Conservation (phyloP, 2,329 filamentous ascomycete genomes). For the Diaporthe batatas region DNA sequence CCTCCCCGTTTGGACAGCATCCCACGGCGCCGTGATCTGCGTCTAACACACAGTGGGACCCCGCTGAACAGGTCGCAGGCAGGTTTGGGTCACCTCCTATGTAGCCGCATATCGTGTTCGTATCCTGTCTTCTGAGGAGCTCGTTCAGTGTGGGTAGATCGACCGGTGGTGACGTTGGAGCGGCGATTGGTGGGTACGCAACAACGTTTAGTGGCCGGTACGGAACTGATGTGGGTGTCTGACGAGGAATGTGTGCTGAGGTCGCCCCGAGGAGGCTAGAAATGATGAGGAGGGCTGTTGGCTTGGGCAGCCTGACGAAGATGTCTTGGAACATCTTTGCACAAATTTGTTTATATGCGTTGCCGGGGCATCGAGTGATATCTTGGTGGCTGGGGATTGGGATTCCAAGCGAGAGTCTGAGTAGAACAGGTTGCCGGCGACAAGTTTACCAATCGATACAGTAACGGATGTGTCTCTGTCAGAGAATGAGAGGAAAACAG, state of each 20-base stretch:
- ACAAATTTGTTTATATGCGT: slow-evolving; percentile 8
- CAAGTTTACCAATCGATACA: background rate
- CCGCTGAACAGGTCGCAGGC: slow-evolving; percentile 69
- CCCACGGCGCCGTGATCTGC: slow-evolving; percentile 63
- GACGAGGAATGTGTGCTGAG: slow-evolving; percentile 46
- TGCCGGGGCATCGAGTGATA: slow-evolving; percentile 30
- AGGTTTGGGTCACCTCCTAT: slow-evolving; percentile 65
- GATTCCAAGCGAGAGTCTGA: slow-evolving; percentile 1
- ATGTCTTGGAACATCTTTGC: slow-evolving; percentile 44
- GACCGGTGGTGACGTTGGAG: slow-evolving; percentile 56
- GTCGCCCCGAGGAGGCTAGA: slow-evolving; percentile 46
- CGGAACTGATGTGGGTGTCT: slow-evolving; percentile 48
- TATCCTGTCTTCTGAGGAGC: slow-evolving; percentile 56
- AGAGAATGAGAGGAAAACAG: slow-evolving; percentile 15
- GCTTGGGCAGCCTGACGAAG: slow-evolving; percentile 48
- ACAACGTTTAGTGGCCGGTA: slow-evolving; percentile 50
- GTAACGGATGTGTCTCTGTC: background rate
- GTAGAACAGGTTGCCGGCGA: background rate
- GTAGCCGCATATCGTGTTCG: slow-evolving; percentile 71
- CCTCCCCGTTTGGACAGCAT: slow-evolving; percentile 66
- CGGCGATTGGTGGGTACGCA: slow-evolving; percentile 50
- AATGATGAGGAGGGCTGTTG: slow-evolving; percentile 50
- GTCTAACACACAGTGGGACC: slow-evolving; percentile 71
- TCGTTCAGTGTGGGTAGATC: slow-evolving; percentile 52
- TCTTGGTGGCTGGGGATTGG: slow-evolving; percentile 14